Conservation (phyloP, 2,329 filamentous ascomycete genomes). For the Diaporthe capsici region DNA sequence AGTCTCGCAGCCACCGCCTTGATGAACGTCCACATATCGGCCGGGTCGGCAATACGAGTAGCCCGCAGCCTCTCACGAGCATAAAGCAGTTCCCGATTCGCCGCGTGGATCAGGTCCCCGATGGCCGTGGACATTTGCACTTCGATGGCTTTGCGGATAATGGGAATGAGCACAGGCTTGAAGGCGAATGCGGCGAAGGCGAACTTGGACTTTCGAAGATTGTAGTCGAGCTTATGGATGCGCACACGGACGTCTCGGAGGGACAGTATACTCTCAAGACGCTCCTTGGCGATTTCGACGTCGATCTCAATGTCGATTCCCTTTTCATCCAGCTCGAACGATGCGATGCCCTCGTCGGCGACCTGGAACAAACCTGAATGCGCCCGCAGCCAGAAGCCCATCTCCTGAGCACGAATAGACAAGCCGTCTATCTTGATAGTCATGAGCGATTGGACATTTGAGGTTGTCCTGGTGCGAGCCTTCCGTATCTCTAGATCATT, state of each 20-base stretch:
- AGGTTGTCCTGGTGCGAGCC: conserved; percentile 77
- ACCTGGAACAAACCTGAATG: conserved; percentile 83
- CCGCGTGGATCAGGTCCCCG: conserved; percentile 75
- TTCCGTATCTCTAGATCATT: conserved; percentile 91
- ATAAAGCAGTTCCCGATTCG: conserved; percentile 89
- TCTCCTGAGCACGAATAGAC: conserved; percentile 85
- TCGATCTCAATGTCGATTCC: conserved; percentile 91
- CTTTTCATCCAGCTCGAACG: conserved; percentile 86
- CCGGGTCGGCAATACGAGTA: conserved; percentile 84
- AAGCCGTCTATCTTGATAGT: conserved; percentile 86
- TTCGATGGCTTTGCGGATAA: conserved; percentile 85
- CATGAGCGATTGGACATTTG: conserved; percentile 77
- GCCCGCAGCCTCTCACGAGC: conserved; percentile 89
- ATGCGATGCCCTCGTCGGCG: conserved; percentile 86
- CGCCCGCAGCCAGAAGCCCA: conserved; percentile 90
- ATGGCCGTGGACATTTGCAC: conserved; percentile 81
- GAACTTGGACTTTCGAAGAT: conserved; percentile 80
- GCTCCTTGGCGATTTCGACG: conserved; percentile 83
- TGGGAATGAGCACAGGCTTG: conserved; percentile 85
- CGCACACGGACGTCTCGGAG: conserved; percentile 82
- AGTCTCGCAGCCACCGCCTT: conserved; percentile 85
- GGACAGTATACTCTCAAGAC: conserved; percentile 84
- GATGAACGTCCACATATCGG: conserved; percentile 85
- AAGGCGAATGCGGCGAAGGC: conserved; percentile 84
- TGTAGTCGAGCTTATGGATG: conserved; percentile 90